Evolutionary conservation across 1,139 yeast genomes (phyloP), one percentile per base, ranked within the genome.

Genomic region (Yamadazyma buinensis): DNA sequence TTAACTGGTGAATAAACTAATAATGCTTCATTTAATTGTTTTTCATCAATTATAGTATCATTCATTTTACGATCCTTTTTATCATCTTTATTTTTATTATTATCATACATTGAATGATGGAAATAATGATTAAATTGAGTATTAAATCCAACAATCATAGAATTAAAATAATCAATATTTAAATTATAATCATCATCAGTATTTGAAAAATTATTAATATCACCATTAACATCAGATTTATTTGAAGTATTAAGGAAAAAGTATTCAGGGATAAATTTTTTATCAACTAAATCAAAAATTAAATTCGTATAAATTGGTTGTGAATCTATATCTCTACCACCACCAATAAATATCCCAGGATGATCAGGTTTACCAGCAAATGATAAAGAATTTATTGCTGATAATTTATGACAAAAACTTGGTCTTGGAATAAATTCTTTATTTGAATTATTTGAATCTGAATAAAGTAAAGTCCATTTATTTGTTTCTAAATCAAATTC

Each of bases 321-420:
- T 28, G 77, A 72, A 33, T 64, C 41, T 12, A 47, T 55, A 44
- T 74, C 74, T 41, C 67, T 55, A 2, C 92, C 92, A 12, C 90
- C 92, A 1, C 76, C 67, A 9, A 80, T 65, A 20, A 78, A 55
- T 6, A 82, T 42, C 1, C 84, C 84, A 28, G 64, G 68, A 46
- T 77, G 84, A 36, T 63, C 67, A 5, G 60, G 59, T 32, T 61
- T 64, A 39, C 67, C 68, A n/a, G 60, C 60, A 29, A 70, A 59
- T 7, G 66, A 52, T 18, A 74, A 50, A 22, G 65, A 62, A 32
- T 66, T 59, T 8, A 75, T 51, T 3, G 67, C 48, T n/a, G 75
- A 62, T 58, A 77, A 56, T 25, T 73, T 63, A 48, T 78, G 84
- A 39, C 72, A 70, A 49, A 57, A 81, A 32, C 87, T 61, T 2